Conservation (phyloP, 495 filamentous ascomycete genomes). For the Aspergillus affinis region DNA sequence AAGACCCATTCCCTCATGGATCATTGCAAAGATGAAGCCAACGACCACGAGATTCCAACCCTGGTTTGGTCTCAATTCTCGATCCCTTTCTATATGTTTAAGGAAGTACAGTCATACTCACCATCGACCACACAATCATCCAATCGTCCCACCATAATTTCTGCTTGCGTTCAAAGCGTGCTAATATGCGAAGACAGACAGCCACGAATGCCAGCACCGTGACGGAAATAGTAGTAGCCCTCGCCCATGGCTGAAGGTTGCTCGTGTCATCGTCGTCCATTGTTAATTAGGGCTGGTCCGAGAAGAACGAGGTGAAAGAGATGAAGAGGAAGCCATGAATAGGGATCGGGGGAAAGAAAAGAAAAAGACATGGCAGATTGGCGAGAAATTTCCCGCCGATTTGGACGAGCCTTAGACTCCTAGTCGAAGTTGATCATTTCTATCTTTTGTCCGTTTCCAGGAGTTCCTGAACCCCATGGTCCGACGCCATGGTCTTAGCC, state of each 20-base stretch:
- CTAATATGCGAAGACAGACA: constrained; percentile 34
- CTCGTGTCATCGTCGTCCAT: constrained; percentile 12
- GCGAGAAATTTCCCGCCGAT: background rate
- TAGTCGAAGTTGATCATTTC: background rate
- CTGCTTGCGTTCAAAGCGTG: constrained; percentile 29
- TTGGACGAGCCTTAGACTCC: background rate
- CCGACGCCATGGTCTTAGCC: background rate
- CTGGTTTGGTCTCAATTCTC: constrained; percentile 9
- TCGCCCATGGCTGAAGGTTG: constrained; percentile 35
- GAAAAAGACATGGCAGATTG: background rate
- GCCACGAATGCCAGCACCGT: constrained; percentile 32
- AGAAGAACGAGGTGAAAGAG: background rate
- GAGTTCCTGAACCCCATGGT: background rate
- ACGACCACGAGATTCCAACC: constrained; percentile 34
- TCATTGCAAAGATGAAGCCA: constrained; percentile 35
- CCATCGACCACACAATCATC: constrained; percentile 40
- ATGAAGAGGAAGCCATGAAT: background rate
- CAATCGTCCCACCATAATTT: constrained; percentile 43
- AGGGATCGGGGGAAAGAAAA: background rate
- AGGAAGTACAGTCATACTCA: constrained; percentile 13
- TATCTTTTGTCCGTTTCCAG: background rate
- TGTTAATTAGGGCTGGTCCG: background rate
- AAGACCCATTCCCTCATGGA: constrained; percentile 31
- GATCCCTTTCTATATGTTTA: background rate
- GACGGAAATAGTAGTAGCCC: constrained; percentile 30